phyloP scores from a whole-genome alignment of 1,139 yeast genomes.

The Zygosaccharomyces pseudobailii region DNA sequence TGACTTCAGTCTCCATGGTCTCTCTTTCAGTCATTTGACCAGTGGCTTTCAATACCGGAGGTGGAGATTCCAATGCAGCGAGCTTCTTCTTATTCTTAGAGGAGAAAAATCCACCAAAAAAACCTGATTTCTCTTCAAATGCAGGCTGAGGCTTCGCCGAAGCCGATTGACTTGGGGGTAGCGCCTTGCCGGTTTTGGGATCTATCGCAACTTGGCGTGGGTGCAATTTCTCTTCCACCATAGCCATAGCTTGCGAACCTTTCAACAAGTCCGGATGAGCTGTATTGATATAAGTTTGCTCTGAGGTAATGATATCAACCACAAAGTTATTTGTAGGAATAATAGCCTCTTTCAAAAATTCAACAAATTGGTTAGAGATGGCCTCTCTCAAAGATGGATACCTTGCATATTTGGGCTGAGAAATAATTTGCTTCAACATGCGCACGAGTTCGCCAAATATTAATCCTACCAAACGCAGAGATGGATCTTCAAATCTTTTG shows the following conservation, averaged over 20 bases:
- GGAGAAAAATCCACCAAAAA: slow-evolving; percentile 92
- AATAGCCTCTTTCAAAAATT: slow-evolving; percentile 73
- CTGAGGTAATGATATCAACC: slow-evolving; percentile 72
- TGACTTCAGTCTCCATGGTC: slow-evolving; percentile 94
- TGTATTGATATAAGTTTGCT: slow-evolving; percentile 91
- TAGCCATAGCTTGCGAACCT: slow-evolving; percentile 93
- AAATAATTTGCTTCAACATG: slow-evolving; percentile 77
- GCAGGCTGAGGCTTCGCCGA: slow-evolving; percentile 24
- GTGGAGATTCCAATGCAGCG: slow-evolving; percentile 97
- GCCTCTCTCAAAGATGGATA: slow-evolving; percentile 90
- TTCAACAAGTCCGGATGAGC: slow-evolving; percentile 95
- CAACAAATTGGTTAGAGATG: slow-evolving; percentile 72
- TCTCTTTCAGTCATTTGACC: slow-evolving; percentile 95
- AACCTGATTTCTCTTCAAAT: slow-evolving; percentile 52
- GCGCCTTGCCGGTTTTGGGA: slow-evolving; percentile 87
- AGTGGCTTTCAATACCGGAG: slow-evolving; percentile 88
- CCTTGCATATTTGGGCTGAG: slow-evolving; percentile 77
- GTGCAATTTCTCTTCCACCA: slow-evolving; percentile 86
- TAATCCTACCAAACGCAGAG: slow-evolving; percentile 80
- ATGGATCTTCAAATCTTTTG: slow-evolving; percentile 90
- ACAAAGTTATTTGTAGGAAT: slow-evolving; percentile 85
- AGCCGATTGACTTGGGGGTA: slow-evolving; percentile 42
- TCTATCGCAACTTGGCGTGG: slow-evolving; percentile 83
- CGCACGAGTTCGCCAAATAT: slow-evolving; percentile 93
- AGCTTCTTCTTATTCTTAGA: slow-evolving; percentile 90